Evolutionary conservation across 108 stramenopile genomes (phyloP).

Genomic region (Seminavis robusta): DNA sequence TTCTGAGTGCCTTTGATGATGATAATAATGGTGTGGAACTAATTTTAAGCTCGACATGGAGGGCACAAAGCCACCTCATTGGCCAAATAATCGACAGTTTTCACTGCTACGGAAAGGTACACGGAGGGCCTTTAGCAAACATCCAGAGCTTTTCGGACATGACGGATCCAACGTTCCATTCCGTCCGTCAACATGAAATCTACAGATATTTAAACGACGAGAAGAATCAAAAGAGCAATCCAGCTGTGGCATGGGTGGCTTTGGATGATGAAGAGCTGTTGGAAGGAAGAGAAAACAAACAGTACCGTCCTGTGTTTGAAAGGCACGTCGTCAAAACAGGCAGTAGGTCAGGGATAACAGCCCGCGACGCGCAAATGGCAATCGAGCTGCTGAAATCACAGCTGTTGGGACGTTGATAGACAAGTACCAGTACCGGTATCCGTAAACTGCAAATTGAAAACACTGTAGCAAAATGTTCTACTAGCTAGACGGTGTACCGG

Average conservation of each 20-base stretch:
- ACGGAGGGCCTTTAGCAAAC: conserved; percentile 1
- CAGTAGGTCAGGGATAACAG: conserved; percentile 51
- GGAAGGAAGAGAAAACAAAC: conserved; percentile 29
- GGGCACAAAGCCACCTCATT: conserved; percentile 39
- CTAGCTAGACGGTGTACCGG: too few species aligned
- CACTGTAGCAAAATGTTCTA: too few species aligned
- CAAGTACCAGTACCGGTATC: too few species aligned
- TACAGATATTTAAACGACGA: conserved; percentile 37
- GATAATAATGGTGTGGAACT: conserved; percentile 13
- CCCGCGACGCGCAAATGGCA: conserved; percentile 33
- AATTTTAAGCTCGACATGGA: conserved; percentile 68
- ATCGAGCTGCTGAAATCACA: conserved; percentile 41
- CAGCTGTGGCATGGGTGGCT: conserved; percentile 49
- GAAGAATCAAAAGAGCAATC: neutral
- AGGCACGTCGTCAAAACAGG: conserved; percentile 48
- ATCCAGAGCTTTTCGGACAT: conserved; percentile 27
- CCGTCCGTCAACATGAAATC: conserved; percentile 67
- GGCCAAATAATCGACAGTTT: conserved; percentile 53
- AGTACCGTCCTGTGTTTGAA: conserved; percentile 15
- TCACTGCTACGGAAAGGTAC: conserved; percentile 16
- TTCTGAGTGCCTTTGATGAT: conserved; percentile 30
- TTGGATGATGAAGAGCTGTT: conserved; percentile 72
- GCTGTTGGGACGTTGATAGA: too few species aligned
- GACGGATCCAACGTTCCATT: conserved; percentile 50
- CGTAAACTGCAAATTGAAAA: too few species aligned